Conservation (phyloP, 73 alveolate species). For the Breviolum minutum region DNA sequence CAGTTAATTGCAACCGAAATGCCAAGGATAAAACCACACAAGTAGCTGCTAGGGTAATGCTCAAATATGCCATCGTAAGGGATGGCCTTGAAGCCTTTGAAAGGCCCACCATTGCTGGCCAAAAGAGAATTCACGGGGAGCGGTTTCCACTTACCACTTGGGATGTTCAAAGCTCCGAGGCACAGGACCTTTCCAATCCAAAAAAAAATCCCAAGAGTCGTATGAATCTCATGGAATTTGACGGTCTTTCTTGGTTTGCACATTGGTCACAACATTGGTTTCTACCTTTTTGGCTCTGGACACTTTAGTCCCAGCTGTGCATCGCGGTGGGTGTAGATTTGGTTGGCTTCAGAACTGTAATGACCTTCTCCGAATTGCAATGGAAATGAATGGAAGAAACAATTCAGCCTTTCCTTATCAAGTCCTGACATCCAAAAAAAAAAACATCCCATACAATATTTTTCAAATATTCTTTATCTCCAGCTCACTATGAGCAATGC, state of each 20-base stretch:
- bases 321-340: too few species aligned
- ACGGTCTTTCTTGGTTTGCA: too few species aligned
- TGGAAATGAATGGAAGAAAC: too few species aligned
- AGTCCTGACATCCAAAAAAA: too few species aligned
- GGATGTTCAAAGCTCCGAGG: neutral
- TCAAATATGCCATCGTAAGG: slow-evolving; percentile 19
- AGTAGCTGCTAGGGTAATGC: neutral
- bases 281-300: neutral
- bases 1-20: neutral
- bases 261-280: too few species aligned
- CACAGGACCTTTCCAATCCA: neutral
- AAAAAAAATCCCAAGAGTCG: too few species aligned
- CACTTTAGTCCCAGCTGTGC: neutral
- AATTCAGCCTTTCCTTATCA: neutral
- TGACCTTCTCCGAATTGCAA: too few species aligned
- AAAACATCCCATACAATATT: too few species aligned
- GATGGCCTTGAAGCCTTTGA: neutral
- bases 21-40: slow-evolving; percentile 15
- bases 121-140: neutral
- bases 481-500: too few species aligned
- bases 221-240: too few species aligned
- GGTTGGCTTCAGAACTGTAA: too few species aligned
- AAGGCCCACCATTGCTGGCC: neutral
- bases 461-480: too few species aligned
- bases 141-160: neutral